Evolutionary conservation across 352 stramenopile species (phyloP).

Genomic region (Plasmopara muralis): DNA sequence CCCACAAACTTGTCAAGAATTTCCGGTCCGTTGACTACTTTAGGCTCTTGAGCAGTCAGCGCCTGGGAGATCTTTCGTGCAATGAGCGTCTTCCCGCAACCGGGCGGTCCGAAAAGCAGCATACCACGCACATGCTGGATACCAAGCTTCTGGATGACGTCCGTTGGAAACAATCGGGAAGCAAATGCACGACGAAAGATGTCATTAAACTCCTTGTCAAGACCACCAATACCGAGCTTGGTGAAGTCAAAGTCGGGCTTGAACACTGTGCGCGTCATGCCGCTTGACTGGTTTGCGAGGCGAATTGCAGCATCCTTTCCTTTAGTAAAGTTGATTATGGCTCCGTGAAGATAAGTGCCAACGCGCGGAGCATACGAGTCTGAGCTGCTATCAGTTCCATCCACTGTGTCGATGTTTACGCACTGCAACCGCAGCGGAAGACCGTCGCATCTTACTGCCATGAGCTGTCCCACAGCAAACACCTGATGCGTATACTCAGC

Average conservation of each 20-base stretch:
- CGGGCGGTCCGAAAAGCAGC: slow-evolving; percentile 80
- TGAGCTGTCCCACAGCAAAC: slow-evolving; percentile 67
- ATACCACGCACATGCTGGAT: slow-evolving; percentile 98
- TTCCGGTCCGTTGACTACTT: slow-evolving; percentile 99
- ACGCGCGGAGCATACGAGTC: slow-evolving; percentile 28
- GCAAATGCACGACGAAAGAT: slow-evolving; percentile 99
- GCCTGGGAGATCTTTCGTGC: slow-evolving; percentile 95
- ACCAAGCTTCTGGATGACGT: slow-evolving; percentile 95
- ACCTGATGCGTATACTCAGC: slow-evolving; percentile 63
- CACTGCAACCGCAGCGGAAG: slow-evolving; percentile 68
- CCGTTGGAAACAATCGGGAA: slow-evolving; percentile 93
- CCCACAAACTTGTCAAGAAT: slow-evolving; percentile 99
- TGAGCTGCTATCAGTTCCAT: slow-evolving; percentile 25
- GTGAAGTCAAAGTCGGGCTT: slow-evolving; percentile 97
- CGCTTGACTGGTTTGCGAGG: slow-evolving; percentile 72
- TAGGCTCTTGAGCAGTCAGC: slow-evolving; percentile 92
- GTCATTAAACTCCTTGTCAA: slow-evolving; percentile 99
- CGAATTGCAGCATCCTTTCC: slow-evolving; percentile 65
- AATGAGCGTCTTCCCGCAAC: slow-evolving; percentile 97
- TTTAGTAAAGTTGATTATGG: slow-evolving; percentile 77
- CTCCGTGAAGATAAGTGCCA: slow-evolving; percentile 52
- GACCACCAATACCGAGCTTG: slow-evolving; percentile 97
- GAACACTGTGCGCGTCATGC: slow-evolving; percentile 85
- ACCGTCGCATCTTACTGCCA: slow-evolving; percentile 55
- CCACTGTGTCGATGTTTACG: slow-evolving; percentile 44